phyloP scores from a whole-genome alignment of 2,329 filamentous ascomycete genomes.

The Annulohypoxylon truncatum region DNA sequence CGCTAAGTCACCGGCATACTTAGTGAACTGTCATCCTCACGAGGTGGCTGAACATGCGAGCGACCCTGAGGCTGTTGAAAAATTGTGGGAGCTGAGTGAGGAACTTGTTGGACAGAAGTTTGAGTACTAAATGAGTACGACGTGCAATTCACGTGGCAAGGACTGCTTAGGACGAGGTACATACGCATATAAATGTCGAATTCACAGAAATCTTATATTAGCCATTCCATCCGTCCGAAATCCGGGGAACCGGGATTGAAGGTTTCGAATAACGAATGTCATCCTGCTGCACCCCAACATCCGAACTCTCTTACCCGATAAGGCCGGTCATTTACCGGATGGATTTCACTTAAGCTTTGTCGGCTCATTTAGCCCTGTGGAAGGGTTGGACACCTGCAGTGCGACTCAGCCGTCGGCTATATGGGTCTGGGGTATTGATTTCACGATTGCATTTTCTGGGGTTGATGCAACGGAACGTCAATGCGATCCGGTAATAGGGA shows the following conservation, averaged over 20 bases:
- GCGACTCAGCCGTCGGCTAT: conserved; percentile 4
- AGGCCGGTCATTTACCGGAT: conserved; percentile 3
- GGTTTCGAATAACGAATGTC: neutral
- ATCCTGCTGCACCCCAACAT: neutral
- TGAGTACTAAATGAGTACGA: conserved; percentile 27
- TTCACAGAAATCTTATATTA: neutral
- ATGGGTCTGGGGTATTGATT: conserved; percentile 4
- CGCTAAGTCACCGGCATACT: conserved; percentile 51
- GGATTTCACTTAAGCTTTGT: neutral
- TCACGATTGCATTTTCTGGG: neutral
- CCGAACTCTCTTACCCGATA: conserved; percentile 1
- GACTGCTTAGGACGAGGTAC: neutral
- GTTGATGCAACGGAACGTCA: neutral
- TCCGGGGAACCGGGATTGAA: neutral
- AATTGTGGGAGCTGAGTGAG: conserved; percentile 60
- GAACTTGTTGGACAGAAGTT: conserved; percentile 53
- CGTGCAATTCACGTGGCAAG: neutral
- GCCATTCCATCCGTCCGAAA: neutral
- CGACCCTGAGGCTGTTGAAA: conserved; percentile 54
- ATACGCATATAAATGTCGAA: neutral
- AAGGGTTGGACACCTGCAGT: conserved; percentile 1
- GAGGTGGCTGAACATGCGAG: conserved; percentile 48
- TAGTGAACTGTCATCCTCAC: conserved; percentile 55
- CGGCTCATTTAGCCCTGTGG: conserved; percentile 9
- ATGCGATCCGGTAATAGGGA: neutral